Evolutionary conservation across 441 rosid species (phyloP), one percentile per base, ranked within the genome.

Genomic region (Eugenia klotzschiana): DNA sequence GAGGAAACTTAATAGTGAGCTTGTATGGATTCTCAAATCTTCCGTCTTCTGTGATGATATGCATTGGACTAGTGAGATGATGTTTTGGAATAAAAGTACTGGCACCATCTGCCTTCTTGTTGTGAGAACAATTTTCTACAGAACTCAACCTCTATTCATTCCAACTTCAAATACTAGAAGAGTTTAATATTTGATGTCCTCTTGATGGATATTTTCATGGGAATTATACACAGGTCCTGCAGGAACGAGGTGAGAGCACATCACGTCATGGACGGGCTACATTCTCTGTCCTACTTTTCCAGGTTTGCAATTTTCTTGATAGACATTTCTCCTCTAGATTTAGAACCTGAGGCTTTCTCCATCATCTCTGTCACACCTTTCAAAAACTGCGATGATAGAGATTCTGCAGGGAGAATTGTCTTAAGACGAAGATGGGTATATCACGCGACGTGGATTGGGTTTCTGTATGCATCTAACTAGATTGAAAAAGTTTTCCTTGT

Each of bases 231-330:
- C 93, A 97, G 99, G 99, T 97, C 85, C 92, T 97, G 90, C 99
- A 95, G 87, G 99, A 97, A 90, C 92, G 99, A 80, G 98, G 98
- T 81, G 99, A 97, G 91, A 97, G 98, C 89, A 97, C 99, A 85
- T 97, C 98, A 20, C 98, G 98, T 80, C 99, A 97, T 94, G 99
- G 99, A 81, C 98, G 99, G 53, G 99, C 99, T 83, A 93, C 99
- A 83, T 95, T 97, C 90, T 97, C 98, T 43, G 99, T 95, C 89
- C 88, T 97, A 89, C 96, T 97, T 81, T 97, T 97, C 85, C 99
- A 97, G 99, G 99, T 94, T 69, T 84, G 57, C 58, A 77, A 74
- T 84, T 80, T 81, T 16, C 6, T 43, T 25, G n/a, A 20, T 29
- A 27, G 43, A 74, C 5, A 22, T 55, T 29, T 56, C 29, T 51